Evolutionary conservation across 2,329 filamentous ascomycete genomes (phyloP).

Genomic region (Alternaria arbusti): DNA sequence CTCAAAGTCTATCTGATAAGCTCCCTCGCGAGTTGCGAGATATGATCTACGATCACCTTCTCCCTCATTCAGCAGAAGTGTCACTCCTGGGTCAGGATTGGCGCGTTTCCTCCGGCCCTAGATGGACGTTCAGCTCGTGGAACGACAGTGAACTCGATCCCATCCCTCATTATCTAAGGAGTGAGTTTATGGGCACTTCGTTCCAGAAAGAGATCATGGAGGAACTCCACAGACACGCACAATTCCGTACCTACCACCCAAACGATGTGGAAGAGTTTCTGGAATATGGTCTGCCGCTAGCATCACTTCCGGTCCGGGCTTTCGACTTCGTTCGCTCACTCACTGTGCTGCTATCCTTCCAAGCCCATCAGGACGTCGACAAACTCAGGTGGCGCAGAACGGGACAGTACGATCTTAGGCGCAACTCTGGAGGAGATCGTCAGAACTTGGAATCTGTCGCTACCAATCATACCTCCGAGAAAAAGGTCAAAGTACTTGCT

Average conservation of each 20-base stretch:
- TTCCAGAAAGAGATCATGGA: not conserved
- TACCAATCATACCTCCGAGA: fast-evolving
- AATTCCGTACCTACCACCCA: fast-evolving
- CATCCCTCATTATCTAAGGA: not conserved
- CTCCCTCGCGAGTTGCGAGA: not conserved
- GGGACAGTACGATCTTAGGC: not conserved
- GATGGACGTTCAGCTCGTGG: not conserved
- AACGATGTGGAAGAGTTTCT: not conserved
- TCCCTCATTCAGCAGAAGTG: not conserved
- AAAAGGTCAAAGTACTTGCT: not conserved
- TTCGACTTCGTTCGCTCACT: not conserved
- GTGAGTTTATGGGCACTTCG: not conserved
- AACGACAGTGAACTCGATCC: not conserved
- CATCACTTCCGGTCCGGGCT: not conserved
- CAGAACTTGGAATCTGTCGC: not conserved
- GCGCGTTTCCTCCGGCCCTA: not conserved
- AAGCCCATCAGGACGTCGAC: not conserved
- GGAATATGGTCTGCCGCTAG: not conserved
- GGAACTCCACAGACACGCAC: not conserved
- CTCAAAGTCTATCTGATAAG: not conserved
- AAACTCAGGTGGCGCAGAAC: not conserved
- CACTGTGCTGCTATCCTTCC: not conserved
- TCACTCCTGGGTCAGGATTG: not conserved
- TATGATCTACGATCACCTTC: not conserved
- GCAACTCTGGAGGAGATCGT: fast-evolving